phyloP scores from a whole-genome alignment of 371 early-diverging fungal genomes.

The Mortierella sp. region DNA sequence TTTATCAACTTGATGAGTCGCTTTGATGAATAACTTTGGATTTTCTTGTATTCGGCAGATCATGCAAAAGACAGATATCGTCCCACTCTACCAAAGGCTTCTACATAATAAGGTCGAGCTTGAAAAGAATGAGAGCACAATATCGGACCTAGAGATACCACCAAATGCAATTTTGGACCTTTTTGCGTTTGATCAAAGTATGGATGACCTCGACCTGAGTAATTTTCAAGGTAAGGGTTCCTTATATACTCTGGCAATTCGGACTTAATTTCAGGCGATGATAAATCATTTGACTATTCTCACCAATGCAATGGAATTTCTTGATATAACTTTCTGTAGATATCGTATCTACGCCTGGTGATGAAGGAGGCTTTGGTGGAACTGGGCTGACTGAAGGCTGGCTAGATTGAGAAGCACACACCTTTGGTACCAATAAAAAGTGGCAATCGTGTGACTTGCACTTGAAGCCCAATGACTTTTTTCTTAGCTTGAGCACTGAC shows the following conservation, averaged over 20 bases:
- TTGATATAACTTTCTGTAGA: slow-evolving; percentile 4
- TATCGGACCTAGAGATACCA: slow-evolving; percentile 34
- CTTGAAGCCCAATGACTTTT: no score
- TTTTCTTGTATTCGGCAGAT: slow-evolving; percentile 25
- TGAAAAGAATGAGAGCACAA: slow-evolving; percentile 39
- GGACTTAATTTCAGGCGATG: no score
- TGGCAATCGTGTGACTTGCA: no score
- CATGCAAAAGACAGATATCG: slow-evolving; percentile 42
- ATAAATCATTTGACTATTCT: not conserved
- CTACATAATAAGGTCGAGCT: slow-evolving; percentile 24
- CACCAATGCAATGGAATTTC: not conserved
- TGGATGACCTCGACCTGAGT: slow-evolving; percentile 23
- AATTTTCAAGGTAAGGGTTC: slow-evolving; percentile 26
- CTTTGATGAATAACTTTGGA: not conserved
- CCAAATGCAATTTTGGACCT: slow-evolving; percentile 35
- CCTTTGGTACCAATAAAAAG: no score
- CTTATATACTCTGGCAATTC: not conserved
- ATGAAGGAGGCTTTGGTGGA: slow-evolving; percentile 43
- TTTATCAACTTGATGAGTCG: no score
- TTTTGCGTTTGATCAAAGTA: slow-evolving; percentile 36
- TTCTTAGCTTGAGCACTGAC: no score
- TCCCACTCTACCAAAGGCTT: slow-evolving; percentile 52
- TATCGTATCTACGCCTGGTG: slow-evolving; percentile 15
- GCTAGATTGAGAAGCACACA: slow-evolving; percentile 15
- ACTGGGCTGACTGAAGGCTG: slow-evolving; percentile 41